Conservation (phyloP, 306 rosid genomes). For the Crataegus laevigata region DNA sequence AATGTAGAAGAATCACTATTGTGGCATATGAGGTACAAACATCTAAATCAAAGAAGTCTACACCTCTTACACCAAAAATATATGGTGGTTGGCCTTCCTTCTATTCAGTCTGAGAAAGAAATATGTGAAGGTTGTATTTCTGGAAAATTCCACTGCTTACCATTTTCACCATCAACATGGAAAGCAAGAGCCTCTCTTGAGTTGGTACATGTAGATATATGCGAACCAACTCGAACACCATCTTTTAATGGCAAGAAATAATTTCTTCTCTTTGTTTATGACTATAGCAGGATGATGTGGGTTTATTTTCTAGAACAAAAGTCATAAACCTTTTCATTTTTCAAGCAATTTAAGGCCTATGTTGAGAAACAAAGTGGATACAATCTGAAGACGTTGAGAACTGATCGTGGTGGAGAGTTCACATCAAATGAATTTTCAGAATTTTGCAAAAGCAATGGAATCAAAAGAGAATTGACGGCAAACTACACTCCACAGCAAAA, state of each 20-base stretch:
- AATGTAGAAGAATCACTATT: not conserved
- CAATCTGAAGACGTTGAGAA: not conserved
- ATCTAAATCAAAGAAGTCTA: not conserved
- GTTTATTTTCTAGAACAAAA: not conserved
- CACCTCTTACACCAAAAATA: not conserved
- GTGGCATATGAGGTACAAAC: not conserved
- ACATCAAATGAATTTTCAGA: not conserved
- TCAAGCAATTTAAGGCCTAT: not conserved
- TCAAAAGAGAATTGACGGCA: not conserved
- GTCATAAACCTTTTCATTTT: not conserved
- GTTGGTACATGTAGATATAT: not conserved
- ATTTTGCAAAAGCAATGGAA: not conserved
- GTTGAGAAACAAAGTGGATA: not conserved
- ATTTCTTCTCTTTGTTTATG: not conserved
- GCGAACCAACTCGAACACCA: not conserved
- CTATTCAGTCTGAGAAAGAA: not conserved
- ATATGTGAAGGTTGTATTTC: not conserved
- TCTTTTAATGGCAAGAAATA: not conserved
- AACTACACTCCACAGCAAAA: not conserved
- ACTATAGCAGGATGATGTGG: not conserved
- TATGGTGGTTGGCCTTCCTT: not conserved
- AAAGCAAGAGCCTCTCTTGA: too few species aligned
- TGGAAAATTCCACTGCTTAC: not conserved
- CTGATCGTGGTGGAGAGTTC: not conserved
- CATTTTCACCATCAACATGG: not conserved